Conservation (phyloP, 345 rosid species). For the Eucalyptus dawsonii region DNA sequence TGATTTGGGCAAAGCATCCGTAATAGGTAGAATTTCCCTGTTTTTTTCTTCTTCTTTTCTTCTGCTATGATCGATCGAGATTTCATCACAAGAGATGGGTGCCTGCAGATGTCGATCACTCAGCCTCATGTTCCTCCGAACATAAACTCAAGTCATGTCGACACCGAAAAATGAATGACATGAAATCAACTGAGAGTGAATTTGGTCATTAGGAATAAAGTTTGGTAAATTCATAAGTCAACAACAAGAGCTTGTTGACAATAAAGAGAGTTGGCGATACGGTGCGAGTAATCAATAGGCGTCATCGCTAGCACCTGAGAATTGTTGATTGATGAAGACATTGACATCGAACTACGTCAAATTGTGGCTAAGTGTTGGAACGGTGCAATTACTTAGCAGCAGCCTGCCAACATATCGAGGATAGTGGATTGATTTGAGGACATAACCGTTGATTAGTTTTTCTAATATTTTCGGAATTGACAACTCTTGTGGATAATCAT, state of each 20-base stretch:
- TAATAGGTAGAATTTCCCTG: neutral
- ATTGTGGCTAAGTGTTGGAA: neutral
- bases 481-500: neutral
- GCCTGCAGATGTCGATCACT: accelerated
- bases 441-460: neutral
- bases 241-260: neutral
- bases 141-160: neutral
- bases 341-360: neutral
- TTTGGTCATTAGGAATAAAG: neutral
- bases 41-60: too few species aligned
- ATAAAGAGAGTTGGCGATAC: neutral
- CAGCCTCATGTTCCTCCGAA: neutral
- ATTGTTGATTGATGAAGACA: neutral
- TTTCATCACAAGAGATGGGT: neutral
- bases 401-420: neutral
- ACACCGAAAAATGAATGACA: neutral
- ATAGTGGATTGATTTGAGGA: neutral
- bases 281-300: accelerated
- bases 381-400: neutral
- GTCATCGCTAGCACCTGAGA: neutral
- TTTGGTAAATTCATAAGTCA: neutral
- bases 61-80: neutral
- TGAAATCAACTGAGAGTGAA: neutral
- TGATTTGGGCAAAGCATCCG: neutral
- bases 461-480: neutral